Conservation (phyloP, 2,329 filamentous ascomycete species). For the Paradendryphiella salina region DNA sequence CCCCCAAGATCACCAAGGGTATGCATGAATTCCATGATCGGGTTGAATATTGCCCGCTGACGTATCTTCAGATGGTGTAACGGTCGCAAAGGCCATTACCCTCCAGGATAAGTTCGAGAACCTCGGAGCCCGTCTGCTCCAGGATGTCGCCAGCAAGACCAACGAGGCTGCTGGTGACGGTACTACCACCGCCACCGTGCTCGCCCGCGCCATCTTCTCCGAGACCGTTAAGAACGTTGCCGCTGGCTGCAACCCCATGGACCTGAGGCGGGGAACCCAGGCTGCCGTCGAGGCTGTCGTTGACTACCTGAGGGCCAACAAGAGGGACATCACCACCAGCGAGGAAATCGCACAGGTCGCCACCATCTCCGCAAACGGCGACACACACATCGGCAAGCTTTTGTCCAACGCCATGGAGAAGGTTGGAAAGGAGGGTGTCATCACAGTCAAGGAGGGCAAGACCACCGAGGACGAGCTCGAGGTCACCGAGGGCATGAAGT, state of each 20-base stretch:
- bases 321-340: conserved; percentile 96
- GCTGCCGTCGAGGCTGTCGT: conserved; percentile 94
- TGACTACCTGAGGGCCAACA: conserved; percentile 91
- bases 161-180: conserved; percentile 99
- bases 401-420: conserved; percentile 99
- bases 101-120: conserved; percentile 99
- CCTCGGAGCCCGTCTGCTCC: conserved; percentile 91
- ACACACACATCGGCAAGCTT: conserved; percentile 90
- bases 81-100: conserved; percentile 73
- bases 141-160: conserved; percentile 98
- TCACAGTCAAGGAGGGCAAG: conserved; percentile 99
- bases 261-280: conserved; percentile 94
- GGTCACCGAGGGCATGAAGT: conserved; percentile 99
- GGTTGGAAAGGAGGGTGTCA: conserved; percentile 99
- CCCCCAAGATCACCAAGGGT: conserved; percentile 99
- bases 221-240: conserved; percentile 99
- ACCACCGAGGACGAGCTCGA: conserved; percentile 97
- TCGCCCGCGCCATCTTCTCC: conserved; percentile 97
- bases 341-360: conserved; percentile 97
- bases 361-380: conserved; percentile 97
- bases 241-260: conserved; percentile 99
- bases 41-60: conserved; percentile 17
- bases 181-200: conserved; percentile 95
- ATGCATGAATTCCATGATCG: conserved; percentile 25
- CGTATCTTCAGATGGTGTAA: conserved; percentile 53